Evolutionary conservation across 164 flowering plant genomes (phyloP).

Genomic region (Vitis labrusca): DNA sequence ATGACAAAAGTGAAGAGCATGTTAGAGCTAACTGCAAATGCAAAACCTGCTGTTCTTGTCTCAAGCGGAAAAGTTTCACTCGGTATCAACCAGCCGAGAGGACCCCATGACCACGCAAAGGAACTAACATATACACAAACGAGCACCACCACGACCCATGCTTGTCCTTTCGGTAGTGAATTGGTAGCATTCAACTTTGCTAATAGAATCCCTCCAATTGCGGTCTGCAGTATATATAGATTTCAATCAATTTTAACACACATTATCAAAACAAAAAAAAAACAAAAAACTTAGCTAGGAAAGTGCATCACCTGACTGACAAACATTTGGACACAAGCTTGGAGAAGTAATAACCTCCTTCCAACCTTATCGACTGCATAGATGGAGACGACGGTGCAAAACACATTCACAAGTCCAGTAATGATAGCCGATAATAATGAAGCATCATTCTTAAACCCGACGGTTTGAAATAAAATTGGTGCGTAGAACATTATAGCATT

Average conservation of each 20-base stretch:
- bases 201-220: constrained; percentile 36
- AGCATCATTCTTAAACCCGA: constrained; percentile 45
- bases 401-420: constrained; percentile 47
- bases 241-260: too few species aligned
- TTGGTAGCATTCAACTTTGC: constrained; percentile 22
- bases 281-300: too few species aligned
- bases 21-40: constrained; percentile 68
- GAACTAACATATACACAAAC: constrained; percentile 47
- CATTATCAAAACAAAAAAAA: too few species aligned
- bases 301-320: constrained; percentile 30
- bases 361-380: constrained; percentile 44
- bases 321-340: constrained; percentile 55
- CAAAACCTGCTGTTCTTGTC: constrained; percentile 59
- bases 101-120: constrained; percentile 78
- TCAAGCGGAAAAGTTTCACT: constrained; percentile 63
- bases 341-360: constrained; percentile 41
- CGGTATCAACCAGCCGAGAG: constrained; percentile 68
- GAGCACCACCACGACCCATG: constrained; percentile 36
- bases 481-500: constrained; percentile 69
- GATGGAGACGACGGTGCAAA: constrained; percentile 40
- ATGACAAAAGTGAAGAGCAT: constrained; percentile 76
- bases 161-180: constrained; percentile 19
- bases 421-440: constrained; percentile 46
- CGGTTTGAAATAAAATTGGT: constrained; percentile 50
- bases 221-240: constrained; percentile 16